Percentiles rank a stretch among this genome's conserved stretches.
phyloP scores from a whole-genome alignment of 2,329 filamentous ascomycete genomes.

The Westerdykella ornata region DNA sequence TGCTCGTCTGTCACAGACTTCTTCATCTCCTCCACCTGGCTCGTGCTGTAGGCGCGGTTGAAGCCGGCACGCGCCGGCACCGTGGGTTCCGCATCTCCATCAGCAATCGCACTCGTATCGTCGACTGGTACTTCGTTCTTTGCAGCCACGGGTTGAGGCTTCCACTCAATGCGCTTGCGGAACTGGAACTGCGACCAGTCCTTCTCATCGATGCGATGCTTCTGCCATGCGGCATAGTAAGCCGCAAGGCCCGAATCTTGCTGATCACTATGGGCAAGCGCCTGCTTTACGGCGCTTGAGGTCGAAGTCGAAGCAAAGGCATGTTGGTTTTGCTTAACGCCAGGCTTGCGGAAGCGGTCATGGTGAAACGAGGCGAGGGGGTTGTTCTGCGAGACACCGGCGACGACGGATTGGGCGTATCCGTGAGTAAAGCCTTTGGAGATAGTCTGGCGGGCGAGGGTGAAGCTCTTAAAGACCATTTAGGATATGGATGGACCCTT shows the following conservation, averaged over 20 bases:
- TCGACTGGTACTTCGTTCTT: constrained; percentile 35
- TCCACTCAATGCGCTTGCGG: constrained; percentile 83
- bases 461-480: constrained; percentile 73
- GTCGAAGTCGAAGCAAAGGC: constrained; percentile 56
- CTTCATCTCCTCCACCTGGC: constrained; percentile 55
- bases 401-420: constrained; percentile 96
- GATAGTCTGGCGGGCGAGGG: constrained; percentile 95
- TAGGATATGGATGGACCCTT: constrained; percentile 66
- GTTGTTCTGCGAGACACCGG: constrained; percentile 62
- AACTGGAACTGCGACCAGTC: constrained; percentile 94
- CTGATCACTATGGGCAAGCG: constrained; percentile 26
- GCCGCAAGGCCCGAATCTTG: constrained; percentile 63
- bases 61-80: constrained; percentile 28
- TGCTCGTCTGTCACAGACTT: constrained; percentile 47
- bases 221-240: constrained; percentile 86
- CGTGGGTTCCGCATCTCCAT: constrained; percentile 26
- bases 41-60: constrained; percentile 48
- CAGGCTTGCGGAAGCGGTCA: constrained; percentile 42
- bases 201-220: constrained; percentile 62
- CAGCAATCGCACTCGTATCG: constrained; percentile 25
- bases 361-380: constrained; percentile 48
- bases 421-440: constrained; percentile 95
- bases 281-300: constrained; percentile 32
- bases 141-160: constrained; percentile 45
- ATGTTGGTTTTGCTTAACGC: constrained; percentile 63